Percentiles rank a stretch among this genome's conserved stretches.
These are phyloP conservation scores for Aspergillus cristatus DNA, from an alignment of 495 filamentous ascomycete genomes.

Conservation along the genomic window DNA sequence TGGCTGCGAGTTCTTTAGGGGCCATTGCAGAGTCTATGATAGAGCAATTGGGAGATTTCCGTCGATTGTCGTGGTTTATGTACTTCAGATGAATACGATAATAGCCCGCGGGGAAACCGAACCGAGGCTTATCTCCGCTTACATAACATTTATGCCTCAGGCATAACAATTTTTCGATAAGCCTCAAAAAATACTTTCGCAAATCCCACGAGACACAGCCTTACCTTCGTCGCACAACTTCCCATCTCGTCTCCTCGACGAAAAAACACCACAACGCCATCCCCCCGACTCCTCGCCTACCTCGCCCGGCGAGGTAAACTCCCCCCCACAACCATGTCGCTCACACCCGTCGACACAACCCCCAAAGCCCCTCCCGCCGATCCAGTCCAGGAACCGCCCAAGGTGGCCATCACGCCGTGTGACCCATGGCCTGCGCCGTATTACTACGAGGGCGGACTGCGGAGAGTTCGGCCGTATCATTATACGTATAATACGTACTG, in stretches of 20 bases:
- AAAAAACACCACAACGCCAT: slow-evolving; percentile 36
- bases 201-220: neutral
- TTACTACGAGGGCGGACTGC: slow-evolving; percentile 67
- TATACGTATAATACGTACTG: slow-evolving; percentile 92
- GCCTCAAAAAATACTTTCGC: too few species aligned
- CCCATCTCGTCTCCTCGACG: neutral
- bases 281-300: slow-evolving; percentile 47
- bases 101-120: too few species aligned
- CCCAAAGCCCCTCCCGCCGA: slow-evolving; percentile 22
- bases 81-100: too few species aligned
- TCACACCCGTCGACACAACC: slow-evolving; percentile 37
- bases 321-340: slow-evolving; percentile 43
- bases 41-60: neutral
- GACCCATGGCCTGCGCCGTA: slow-evolving; percentile 59
- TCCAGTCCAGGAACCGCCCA: slow-evolving; percentile 35
- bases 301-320: slow-evolving; percentile 47
- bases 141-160: too few species aligned
- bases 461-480: slow-evolving; percentile 79
- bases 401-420: slow-evolving; percentile 50
- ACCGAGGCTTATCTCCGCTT: too few species aligned
- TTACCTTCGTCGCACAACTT: neutral
- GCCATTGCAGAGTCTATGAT: slow-evolving; percentile 12
- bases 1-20: slow-evolving; percentile 39
- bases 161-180: too few species aligned
- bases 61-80: too few species aligned